Conservation (phyloP, 768 basidiomycete genomes). For the Russula griseocarnosa region DNA sequence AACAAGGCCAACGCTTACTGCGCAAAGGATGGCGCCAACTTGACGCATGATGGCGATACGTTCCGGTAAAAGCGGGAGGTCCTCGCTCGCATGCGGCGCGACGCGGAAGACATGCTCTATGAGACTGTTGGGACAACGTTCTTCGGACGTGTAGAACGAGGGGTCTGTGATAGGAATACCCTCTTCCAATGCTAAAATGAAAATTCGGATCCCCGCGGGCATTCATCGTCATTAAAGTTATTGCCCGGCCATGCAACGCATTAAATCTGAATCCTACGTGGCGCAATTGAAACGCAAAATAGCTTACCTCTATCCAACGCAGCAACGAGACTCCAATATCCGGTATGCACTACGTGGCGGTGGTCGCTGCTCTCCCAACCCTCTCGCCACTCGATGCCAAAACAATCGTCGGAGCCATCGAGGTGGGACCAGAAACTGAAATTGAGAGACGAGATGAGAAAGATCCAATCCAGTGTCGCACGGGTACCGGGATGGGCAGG, state of each 20-base stretch:
- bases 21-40: conserved; percentile 66
- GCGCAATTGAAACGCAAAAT: not conserved
- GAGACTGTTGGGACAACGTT: conserved; percentile 63
- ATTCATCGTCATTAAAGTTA: not conserved
- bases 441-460: conserved; percentile 80
- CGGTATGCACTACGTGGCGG: conserved; percentile 57
- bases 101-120: conserved; percentile 68
- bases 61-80: conserved; percentile 64
- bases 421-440: conserved; percentile 87
- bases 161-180: conserved; percentile 78
- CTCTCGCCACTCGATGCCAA: conserved; percentile 72
- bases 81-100: conserved; percentile 52
- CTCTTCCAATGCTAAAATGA: conserved; percentile 61
- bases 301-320: conserved; percentile 71
- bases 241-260: not conserved
- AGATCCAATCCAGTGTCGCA: conserved; percentile 70
- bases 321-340: conserved; percentile 86
- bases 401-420: conserved; percentile 56
- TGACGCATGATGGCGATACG: conserved; percentile 75
- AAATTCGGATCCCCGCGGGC: not conserved
- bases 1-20: conserved; percentile 41
- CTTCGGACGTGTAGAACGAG: conserved; percentile 67
- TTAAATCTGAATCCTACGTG: not conserved
- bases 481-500: conserved; percentile 47
- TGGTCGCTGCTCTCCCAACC: conserved; percentile 51